Evolutionary conservation across 2,329 filamentous ascomycete species (phyloP), one percentile per base, ranked within the genome.

Genomic region (Fusarium verrucosum): DNA sequence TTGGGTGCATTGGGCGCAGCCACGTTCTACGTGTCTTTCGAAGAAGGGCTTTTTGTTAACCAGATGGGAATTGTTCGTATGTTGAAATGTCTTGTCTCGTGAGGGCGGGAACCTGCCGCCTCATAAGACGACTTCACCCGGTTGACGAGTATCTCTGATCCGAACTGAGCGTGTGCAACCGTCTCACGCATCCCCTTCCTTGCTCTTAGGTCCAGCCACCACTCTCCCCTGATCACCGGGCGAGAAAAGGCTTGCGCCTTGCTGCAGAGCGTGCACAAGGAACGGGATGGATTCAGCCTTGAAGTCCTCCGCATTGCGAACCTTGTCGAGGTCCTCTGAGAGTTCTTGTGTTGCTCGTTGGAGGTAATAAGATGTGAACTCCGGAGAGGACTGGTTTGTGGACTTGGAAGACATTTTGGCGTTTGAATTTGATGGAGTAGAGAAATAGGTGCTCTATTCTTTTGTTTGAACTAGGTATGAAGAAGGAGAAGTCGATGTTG

Each of bases 241-340:
- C 11, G 81, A 80, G 72, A 91, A 92, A 59, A 89, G 83, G 7
- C 77, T 79, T 5, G 84, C 84, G 1, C 90, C 90, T 71, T 92
- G 89, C 77, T 86, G 85, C 66, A 93, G 75, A 5, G 89, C 89
- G 69, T 85, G 81, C 30, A 93, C 82, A 37, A 93, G 82, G 72
- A 92, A 83, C 7, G 83, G 81, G 26, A 92, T 82, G 5, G 85
- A 85, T 47, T 87, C 86, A 57, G 80, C 80, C 72, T 86, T 88
- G 78, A 92, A 94, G 76, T 93, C 91, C 68, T 87, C 85, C 10
- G 90, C 88, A 9, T 70, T 76, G 65, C 90, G 86, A 61, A 92
- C 81, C 74, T 87, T 87, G 77, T 92, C 87, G 33, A 94, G 82
- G 73, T 93, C 91, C 66, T 92, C 88, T 13, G 88, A 86, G 53